Evolutionary conservation across 2,329 filamentous ascomycete genomes (phyloP).

Genomic region (Penicillium freii): DNA sequence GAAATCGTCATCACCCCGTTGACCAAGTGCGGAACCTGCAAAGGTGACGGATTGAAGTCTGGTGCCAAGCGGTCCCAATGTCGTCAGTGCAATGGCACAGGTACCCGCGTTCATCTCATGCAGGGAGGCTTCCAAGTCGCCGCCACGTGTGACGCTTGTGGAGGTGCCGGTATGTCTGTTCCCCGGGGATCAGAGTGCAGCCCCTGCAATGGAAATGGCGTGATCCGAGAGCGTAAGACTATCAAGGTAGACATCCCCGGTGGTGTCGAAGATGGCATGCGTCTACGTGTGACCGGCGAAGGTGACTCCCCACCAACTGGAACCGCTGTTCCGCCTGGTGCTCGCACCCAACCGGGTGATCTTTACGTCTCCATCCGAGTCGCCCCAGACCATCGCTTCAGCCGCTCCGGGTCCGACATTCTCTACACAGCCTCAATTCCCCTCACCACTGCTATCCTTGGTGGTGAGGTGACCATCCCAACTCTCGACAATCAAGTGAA

Average conservation of each 20-base stretch:
- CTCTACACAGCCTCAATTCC: slow-evolving; percentile 89
- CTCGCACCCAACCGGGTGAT: slow-evolving; percentile 73
- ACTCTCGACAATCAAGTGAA: slow-evolving; percentile 88
- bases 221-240: slow-evolving; percentile 76
- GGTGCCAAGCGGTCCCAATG: slow-evolving; percentile 73
- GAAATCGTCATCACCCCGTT: slow-evolving; percentile 84
- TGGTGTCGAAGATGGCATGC: slow-evolving; percentile 96
- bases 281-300: slow-evolving; percentile 77
- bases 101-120: slow-evolving; percentile 83
- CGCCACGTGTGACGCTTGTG: slow-evolving; percentile 78
- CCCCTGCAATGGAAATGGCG: slow-evolving; percentile 77
- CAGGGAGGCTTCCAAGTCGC: slow-evolving; percentile 95
- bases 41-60: slow-evolving; percentile 78
- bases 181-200: slow-evolving; percentile 79
- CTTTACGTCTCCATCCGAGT: slow-evolving; percentile 89
- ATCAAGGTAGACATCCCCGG: slow-evolving; percentile 89
- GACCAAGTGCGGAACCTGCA: slow-evolving; percentile 76
- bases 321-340: slow-evolving; percentile 60
- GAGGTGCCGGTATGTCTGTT: slow-evolving; percentile 71
- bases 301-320: slow-evolving; percentile 84
- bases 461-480: slow-evolving; percentile 84
- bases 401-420: slow-evolving; percentile 81
- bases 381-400: slow-evolving; percentile 85
- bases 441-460: slow-evolving; percentile 86
- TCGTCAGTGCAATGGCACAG: slow-evolving; percentile 78